Evolutionary conservation across 306 rosid species (phyloP).

Genomic region (Fagus crenata): DNA sequence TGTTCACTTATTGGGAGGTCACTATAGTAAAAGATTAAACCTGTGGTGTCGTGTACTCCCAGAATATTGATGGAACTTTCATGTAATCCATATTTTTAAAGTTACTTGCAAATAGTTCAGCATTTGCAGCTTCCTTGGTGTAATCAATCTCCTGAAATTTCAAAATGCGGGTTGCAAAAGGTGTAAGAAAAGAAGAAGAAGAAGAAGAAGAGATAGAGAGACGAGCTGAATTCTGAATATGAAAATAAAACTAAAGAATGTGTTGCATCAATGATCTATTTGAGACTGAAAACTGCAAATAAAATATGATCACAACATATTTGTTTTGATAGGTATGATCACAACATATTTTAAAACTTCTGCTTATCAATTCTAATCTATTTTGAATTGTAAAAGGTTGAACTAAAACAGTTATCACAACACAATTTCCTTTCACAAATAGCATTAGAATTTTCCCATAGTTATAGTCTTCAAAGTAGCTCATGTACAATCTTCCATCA

Average conservation of each 20-base stretch:
- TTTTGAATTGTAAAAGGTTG: neutral
- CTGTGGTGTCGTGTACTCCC: slow-evolving; percentile 99
- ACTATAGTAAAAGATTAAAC: slow-evolving; percentile 39
- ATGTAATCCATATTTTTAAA: slow-evolving; percentile 82
- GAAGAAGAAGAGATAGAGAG: neutral
- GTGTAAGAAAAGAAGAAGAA: neutral
- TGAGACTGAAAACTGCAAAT: neutral
- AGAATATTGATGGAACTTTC: slow-evolving; percentile 80
- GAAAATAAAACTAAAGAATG: neutral
- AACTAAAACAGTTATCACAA: neutral
- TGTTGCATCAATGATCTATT: slow-evolving; percentile 1
- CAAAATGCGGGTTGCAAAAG: neutral
- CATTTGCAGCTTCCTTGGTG: slow-evolving; percentile 95
- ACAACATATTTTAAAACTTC: neutral
- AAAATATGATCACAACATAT: neutral
- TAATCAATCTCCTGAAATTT: slow-evolving; percentile 94
- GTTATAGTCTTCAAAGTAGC: neutral
- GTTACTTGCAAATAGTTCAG: slow-evolving; percentile 85
- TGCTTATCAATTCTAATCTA: neutral
- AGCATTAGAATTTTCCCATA: neutral
- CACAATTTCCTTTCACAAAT: neutral
- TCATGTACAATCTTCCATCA: neutral
- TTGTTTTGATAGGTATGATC: no score
- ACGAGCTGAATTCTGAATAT: neutral
- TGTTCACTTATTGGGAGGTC: slow-evolving; percentile 14